Base-by-base conservation (phyloP, 164 flowering plant species). In the Magnolia sinica region DNA sequence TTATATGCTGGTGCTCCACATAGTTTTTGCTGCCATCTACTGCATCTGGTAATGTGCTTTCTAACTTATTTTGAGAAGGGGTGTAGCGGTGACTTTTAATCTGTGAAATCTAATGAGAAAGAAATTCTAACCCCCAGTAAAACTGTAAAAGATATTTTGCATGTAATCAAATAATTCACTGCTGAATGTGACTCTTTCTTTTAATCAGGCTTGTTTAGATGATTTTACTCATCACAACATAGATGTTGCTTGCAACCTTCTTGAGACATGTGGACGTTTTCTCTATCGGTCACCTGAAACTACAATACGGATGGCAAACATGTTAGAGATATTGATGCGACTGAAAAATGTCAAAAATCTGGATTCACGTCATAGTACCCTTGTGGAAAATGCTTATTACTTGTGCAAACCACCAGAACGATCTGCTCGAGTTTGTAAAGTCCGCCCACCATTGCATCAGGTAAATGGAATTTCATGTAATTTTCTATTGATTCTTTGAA, bases 181-280 rank as follows among this genome's bases (percentile, higher is more conserved):
- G 18, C 73, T 9, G 11, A n/a, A 20, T 50, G 24, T n/a, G 31
- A 23, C 50, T 59, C 27, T 59, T 29, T 72, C 74, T 22, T 73
- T 55, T 75, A 9, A n/a, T 69, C 93, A 96, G 99, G 90, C 97
- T 72, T 96, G 99, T 85, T 86, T 94, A 79, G 99, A 96, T 87
- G 99, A 96, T 80, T 96, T 96, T 76, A 87, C 92, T 77, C 99
- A 96, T 85, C 99, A 96, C 82, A 94, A 96, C 83, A 96, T 96
- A 74, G 99, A 94, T 85, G 99, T 96, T 81, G 98, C 99, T 67
- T 96, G 99, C 91, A 96, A 92, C 88, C 98, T 96, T 81, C 92
- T 94, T 80, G 98, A 96, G 91, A 96, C 99, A 20, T 96, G 99
- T 86, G 99, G 98, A 18, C 94, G 99, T 72, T 96, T 92, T 86